Base-by-base conservation (phyloP, 345 rosid genomes). In the Hevea brasiliensis region DNA sequence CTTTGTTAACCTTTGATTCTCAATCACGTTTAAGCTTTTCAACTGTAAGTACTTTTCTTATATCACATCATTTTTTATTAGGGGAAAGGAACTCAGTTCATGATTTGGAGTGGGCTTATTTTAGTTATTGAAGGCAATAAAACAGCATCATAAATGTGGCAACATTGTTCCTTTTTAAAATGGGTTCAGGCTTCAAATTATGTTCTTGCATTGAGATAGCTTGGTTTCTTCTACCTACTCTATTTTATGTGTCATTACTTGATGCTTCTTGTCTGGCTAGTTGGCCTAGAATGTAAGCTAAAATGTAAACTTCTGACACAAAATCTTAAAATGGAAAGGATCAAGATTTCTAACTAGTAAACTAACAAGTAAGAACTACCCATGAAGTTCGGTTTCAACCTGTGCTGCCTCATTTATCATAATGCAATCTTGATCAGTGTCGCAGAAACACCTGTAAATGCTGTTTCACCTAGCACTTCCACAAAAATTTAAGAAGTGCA, bases 1-100 rank as follows among this genome's bases (percentile, higher is more conserved):
- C 89, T 79, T 63, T 89, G 73, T 74, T 83, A 58, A 79, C 84
- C 3, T 65, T 78, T 57, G 78, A 78, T 71, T 76, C 77, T 67
- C 41, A 66, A 42, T 65, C 75, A 47, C 70, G 72, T 47, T 65
- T 62, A 20, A 47, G 62, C 24, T 68, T 62, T 73, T 62, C 70
- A 24, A 6, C 77, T 26, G 89, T 89, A 79, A 73, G 88, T 77
- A 61, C 42, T 23, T 44, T 65, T 63, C 64, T 3, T 9, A 51
- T 35, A 24, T 62, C 21, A 8, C 0, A 29, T 61, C 42, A 61
- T 24, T 21, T 24, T 21, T 24, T 56, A 17, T 61, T 32, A 6
- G 3, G 17, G 42, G 17, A n/a, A n/a, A n/a, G n/a, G 15, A 17
- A 15, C 17, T 32, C 21, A 29, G 7, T 32, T 14, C 42, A 7